Percentiles rank a stretch among this genome's conserved stretches.
Evolutionary conservation across 257 asterid genomes (phyloP).

Genomic region (Ajuga chamaepitys): DNA sequence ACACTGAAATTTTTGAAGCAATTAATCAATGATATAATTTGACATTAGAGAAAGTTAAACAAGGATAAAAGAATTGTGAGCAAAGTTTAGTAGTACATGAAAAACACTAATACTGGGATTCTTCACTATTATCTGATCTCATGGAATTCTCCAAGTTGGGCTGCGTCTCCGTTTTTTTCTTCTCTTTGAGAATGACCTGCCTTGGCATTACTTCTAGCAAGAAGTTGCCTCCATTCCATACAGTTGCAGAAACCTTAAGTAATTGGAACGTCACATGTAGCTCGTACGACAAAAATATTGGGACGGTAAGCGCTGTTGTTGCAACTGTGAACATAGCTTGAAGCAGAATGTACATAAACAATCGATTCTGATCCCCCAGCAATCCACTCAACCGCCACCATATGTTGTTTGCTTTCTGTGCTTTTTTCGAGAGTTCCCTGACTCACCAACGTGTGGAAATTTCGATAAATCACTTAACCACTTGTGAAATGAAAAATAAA

Average conservation of each 20-base stretch:
- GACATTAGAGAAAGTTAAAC: conserved; percentile 11
- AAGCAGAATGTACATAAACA: conserved; percentile 80
- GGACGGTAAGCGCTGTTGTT: conserved; percentile 80
- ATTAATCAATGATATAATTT: too few species aligned
- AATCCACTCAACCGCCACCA: conserved; percentile 98
- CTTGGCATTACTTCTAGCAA: conserved; percentile 94
- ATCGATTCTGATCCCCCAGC: conserved; percentile 87
- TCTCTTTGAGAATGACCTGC: conserved; percentile 80
- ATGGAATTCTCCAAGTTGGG: conserved; percentile 14
- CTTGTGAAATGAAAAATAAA: too few species aligned
- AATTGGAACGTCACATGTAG: conserved; percentile 68
- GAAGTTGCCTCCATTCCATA: conserved; percentile 97
- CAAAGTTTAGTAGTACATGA: too few species aligned
- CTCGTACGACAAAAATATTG: conserved; percentile 83
- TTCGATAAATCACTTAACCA: background rate
- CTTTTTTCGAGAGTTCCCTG: conserved; percentile 92
- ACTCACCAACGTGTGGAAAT: background rate
- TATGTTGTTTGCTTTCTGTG: conserved; percentile 84
- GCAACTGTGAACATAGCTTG: conserved; percentile 89
- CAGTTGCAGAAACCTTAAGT: conserved; percentile 77
- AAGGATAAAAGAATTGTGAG: too few species aligned
- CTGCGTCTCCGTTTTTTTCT: conserved; percentile 54
- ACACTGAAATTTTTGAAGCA: too few species aligned
- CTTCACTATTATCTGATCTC: conserved; percentile 3
- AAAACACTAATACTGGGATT: conserved; percentile 19